Evolutionary conservation across 1,139 yeast species (phyloP).

Genomic region (Yamadazyma sp.): DNA sequence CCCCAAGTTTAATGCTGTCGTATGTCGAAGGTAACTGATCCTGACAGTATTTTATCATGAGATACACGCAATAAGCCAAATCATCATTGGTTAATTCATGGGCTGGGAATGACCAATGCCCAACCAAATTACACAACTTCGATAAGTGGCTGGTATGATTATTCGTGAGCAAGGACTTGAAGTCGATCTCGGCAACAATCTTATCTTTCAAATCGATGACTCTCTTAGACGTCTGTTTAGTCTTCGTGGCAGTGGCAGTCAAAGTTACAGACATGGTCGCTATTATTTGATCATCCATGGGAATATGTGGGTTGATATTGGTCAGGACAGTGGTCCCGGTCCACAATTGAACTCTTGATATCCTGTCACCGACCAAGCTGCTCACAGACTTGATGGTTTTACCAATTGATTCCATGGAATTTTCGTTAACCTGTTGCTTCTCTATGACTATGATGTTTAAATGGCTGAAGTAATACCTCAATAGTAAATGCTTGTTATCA

Average conservation of each 20-base stretch:
- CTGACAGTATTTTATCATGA: slow-evolving; percentile 54
- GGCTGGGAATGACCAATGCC: slow-evolving; percentile 64
- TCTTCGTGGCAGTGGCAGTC: slow-evolving; percentile 25
- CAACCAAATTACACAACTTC: slow-evolving; percentile 38
- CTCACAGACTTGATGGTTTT: slow-evolving; percentile 26
- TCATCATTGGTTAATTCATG: slow-evolving; percentile 70
- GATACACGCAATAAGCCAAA: slow-evolving; percentile 57
- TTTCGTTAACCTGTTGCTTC: slow-evolving; percentile 18
- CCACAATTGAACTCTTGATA: slow-evolving; percentile 56
- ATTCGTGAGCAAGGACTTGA: slow-evolving; percentile 29
- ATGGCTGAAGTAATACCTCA: slow-evolving; percentile 44
- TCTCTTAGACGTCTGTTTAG: slow-evolving; percentile 21
- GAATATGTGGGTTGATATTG: background rate
- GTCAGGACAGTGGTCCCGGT: slow-evolving; percentile 44
- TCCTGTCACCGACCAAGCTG: slow-evolving; percentile 34
- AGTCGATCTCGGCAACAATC: slow-evolving; percentile 41
- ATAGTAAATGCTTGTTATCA: slow-evolving; percentile 31
- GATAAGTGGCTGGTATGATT: slow-evolving; percentile 25
- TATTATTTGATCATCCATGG: slow-evolving; percentile 20
- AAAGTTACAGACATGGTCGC: slow-evolving; percentile 37
- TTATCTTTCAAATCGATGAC: slow-evolving; percentile 26
- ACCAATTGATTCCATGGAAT: slow-evolving; percentile 14
- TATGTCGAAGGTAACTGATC: slow-evolving; percentile 24
- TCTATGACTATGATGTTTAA: slow-evolving; percentile 36
- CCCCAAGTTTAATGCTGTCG: slow-evolving; percentile 24